These are phyloP conservation scores for Starmera stellimalicola DNA, from an alignment of 1,139 yeast species.

Conservation along the genomic window DNA sequence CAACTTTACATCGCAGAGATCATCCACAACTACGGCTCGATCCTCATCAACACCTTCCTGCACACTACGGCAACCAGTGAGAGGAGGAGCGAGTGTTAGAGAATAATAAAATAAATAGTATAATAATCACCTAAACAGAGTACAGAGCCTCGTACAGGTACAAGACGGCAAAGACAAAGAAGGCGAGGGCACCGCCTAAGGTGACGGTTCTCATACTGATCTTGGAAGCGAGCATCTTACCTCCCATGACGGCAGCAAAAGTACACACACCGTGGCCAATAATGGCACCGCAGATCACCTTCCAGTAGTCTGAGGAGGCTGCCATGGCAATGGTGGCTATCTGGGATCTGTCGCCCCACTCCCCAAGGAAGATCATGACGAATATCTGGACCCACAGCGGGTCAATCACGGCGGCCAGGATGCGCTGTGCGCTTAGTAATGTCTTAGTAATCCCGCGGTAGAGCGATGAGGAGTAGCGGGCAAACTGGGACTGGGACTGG, in stretches of 20 bases:
- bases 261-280: conserved; percentile 91
- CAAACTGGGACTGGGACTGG: background rate
- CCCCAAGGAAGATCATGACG: conserved; percentile 93
- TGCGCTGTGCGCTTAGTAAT: conserved; percentile 4
- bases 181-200: conserved; percentile 81
- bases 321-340: conserved; percentile 98
- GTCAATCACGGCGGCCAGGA: conserved; percentile 49
- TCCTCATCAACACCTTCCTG: too few relatives aligned
- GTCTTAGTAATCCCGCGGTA: conserved; percentile 4
- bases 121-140: background rate
- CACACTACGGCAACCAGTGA: too few relatives aligned
- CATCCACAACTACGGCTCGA: too few relatives aligned
- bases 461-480: too few relatives aligned
- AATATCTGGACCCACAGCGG: conserved; percentile 95
- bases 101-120: background rate
- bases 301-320: conserved; percentile 90
- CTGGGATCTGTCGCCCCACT: conserved; percentile 98
- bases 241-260: conserved; percentile 87
- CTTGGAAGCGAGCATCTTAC: conserved; percentile 78
- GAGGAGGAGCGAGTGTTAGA: background rate
- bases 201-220: conserved; percentile 90
- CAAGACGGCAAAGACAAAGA: conserved; percentile 70
- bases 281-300: conserved; percentile 81
- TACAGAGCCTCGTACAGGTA: conserved; percentile 59
- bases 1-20: too few relatives aligned